Evolutionary conservation across 805 yeast genomes (phyloP), one percentile per base, ranked within the genome.

Genomic region (Candida gorgasii): DNA sequence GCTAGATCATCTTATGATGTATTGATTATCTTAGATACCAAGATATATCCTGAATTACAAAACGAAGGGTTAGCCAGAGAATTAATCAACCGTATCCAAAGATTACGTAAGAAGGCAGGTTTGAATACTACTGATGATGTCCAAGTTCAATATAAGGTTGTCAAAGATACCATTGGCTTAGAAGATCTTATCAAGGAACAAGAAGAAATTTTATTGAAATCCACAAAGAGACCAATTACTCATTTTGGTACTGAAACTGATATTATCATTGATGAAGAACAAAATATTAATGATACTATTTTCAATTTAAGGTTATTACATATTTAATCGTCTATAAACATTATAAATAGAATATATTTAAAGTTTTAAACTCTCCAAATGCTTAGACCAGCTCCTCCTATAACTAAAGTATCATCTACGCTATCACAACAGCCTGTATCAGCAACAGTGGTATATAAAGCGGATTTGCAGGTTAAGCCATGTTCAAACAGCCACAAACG

Each of bases 1-100:
- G 79, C 84, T 30, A 84, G 96, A 76, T 77, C 96, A 40, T 93
- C 86, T 53, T 84, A 82, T 55, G 97, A 89, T 58, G 96, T 92
- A 26, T 80, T 93, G 63, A 77, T 92, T 60, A 85, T 93, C 50
- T 74, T 93, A 65, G 99, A 93, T 59, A 85, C 88, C 52, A 87
- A 85, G 53, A 69, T 89, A 42, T 85, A 93, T 61, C 88, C 89
- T 31, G 96, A 90, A 54, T 76, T 92, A 65, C 84, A 84, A 70
- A 82, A 87, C 37, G 98, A 93, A 73, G 98, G 98, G 65, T 75
- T 87, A 55, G 96, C 97, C 5, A 88, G 99, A 75, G 98, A 93
- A 68, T 77, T 93, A 61, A 80, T 93, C 59, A 93, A 93, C 79
- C 89, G 99, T 70, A 89, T 93, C 53, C 99, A 93, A 77, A 85